These are phyloP conservation scores for Mortierella claussenii DNA, from an alignment of 192 early-diverging fungal genomes.

Conservation along the genomic window DNA sequence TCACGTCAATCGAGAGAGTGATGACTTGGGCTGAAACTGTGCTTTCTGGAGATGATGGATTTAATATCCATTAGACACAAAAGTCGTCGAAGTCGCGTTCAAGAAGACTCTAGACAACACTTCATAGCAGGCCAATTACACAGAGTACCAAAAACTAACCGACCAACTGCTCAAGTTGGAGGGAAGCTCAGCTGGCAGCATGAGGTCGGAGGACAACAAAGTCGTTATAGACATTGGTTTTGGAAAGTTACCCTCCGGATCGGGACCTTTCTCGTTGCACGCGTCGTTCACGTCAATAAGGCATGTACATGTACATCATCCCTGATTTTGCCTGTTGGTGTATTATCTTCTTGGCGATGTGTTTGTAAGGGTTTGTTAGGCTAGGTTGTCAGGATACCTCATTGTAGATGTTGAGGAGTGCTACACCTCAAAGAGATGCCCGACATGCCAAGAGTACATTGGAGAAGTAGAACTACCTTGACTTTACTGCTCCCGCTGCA, in stretches of 20 bases:
- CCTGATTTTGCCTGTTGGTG: neutral
- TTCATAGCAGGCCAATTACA: neutral
- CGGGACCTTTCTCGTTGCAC: neutral
- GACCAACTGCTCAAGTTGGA: too few species aligned
- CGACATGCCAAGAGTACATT: neutral
- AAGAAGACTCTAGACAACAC: too few species aligned
- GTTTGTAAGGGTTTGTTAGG: neutral
- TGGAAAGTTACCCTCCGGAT: neutral
- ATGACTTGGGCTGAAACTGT: too few species aligned
- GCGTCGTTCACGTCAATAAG: neutral
- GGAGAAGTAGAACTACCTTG: neutral
- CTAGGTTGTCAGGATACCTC: neutral
- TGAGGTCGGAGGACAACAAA: constrained; percentile 10
- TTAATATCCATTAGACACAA: too few species aligned
- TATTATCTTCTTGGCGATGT: neutral
- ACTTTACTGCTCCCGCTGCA: neutral
- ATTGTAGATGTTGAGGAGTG: neutral
- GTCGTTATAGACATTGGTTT: constrained; percentile 14
- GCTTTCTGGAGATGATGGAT: too few species aligned
- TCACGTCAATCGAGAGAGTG: too few species aligned
- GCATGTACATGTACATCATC: neutral
- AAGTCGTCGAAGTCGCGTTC: too few species aligned
- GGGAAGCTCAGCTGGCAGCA: constrained; percentile 1
- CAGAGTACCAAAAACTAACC: neutral
- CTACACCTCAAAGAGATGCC: neutral